phyloP scores from a whole-genome alignment of 768 basidiomycete genomes.

The Sistotremastrum niveocremeum region DNA sequence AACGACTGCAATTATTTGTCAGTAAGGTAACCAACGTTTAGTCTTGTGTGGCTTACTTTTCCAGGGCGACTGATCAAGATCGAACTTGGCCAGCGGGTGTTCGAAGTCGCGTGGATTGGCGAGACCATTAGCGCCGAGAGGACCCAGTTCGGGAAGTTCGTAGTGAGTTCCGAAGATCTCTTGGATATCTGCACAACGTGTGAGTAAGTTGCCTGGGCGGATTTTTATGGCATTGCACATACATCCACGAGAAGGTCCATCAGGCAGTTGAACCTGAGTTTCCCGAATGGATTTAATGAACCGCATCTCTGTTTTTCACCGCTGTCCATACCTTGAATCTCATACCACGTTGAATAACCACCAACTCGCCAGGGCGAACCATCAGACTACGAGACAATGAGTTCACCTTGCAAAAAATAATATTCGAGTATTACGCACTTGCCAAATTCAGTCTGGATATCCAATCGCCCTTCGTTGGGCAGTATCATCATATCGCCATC shows the following conservation, averaged over 20 bases:
- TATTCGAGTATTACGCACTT: constrained; percentile 26
- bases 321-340: constrained; percentile 57
- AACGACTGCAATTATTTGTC: constrained; percentile 19
- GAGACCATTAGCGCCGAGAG: constrained; percentile 52
- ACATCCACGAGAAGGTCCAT: constrained; percentile 52
- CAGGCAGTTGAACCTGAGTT: constrained; percentile 37
- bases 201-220: not conserved
- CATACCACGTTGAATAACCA: constrained; percentile 53
- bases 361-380: constrained; percentile 50
- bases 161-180: constrained; percentile 55
- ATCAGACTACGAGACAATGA: constrained; percentile 28
- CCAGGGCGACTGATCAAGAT: constrained; percentile 49
- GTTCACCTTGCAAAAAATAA: not conserved
- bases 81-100: constrained; percentile 48
- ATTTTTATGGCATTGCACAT: constrained; percentile 10
- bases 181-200: constrained; percentile 33
- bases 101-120: constrained; percentile 56
- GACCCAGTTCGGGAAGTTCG: constrained; percentile 49
- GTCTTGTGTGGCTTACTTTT: constrained; percentile 27
- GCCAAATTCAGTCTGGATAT: constrained; percentile 59
- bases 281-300: too few relatives aligned
- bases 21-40: not conserved
- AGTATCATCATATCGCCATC: constrained; percentile 58
- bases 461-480: constrained; percentile 49
- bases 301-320: too few relatives aligned